A percentile compares a stretch with the other conserved stretches of the same genome.
Conservation (phyloP, 371 early-diverging fungal genomes). For the Circinella umbellata region DNA sequence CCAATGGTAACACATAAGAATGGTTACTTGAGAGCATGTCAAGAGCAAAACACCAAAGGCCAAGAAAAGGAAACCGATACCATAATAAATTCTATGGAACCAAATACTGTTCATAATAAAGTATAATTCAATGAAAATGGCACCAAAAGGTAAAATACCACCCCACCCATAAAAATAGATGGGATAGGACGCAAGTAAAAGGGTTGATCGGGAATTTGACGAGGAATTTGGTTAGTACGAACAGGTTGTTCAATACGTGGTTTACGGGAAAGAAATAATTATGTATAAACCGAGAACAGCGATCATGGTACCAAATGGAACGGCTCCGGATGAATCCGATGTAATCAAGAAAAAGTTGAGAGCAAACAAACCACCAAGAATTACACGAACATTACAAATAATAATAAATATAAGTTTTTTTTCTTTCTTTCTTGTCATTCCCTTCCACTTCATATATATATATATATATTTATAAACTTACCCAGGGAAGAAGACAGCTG, state of each 20-base stretch:
- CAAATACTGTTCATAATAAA: slow-evolving; percentile 93
- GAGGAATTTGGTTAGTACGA: slow-evolving; percentile 91
- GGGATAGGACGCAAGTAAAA: slow-evolving; percentile 73
- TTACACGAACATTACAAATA: slow-evolving; percentile 32
- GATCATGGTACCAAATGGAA: slow-evolving; percentile 90
- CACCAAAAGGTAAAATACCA: slow-evolving; percentile 89
- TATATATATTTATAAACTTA: slow-evolving; percentile 30
- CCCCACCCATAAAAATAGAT: slow-evolving; percentile 82
- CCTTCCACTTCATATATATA: not conserved
- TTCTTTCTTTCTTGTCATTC: not conserved
- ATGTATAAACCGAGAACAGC: slow-evolving; percentile 88
- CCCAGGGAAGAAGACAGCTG: slow-evolving; percentile 88
- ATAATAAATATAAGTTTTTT: not conserved
- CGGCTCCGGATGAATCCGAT: slow-evolving; percentile 89
- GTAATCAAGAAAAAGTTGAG: slow-evolving; percentile 92
- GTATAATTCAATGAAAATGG: slow-evolving; percentile 88
- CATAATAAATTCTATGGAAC: slow-evolving; percentile 90
- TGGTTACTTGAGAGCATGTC: slow-evolving; percentile 85
- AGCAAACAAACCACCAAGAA: slow-evolving; percentile 72
- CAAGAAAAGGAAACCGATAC: slow-evolving; percentile 84
- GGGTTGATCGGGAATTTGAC: slow-evolving; percentile 87
- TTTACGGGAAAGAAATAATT: slow-evolving; percentile 83
- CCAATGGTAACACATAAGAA: slow-evolving; percentile 92
- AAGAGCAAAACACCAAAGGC: slow-evolving; percentile 83
- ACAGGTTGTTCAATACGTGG: slow-evolving; percentile 87